Percentiles rank a stretch among this genome's conserved stretches.
These are phyloP conservation scores for Parastagonospora avenae DNA, from an alignment of 2,329 filamentous ascomycete genomes.

Conservation along the genomic window DNA sequence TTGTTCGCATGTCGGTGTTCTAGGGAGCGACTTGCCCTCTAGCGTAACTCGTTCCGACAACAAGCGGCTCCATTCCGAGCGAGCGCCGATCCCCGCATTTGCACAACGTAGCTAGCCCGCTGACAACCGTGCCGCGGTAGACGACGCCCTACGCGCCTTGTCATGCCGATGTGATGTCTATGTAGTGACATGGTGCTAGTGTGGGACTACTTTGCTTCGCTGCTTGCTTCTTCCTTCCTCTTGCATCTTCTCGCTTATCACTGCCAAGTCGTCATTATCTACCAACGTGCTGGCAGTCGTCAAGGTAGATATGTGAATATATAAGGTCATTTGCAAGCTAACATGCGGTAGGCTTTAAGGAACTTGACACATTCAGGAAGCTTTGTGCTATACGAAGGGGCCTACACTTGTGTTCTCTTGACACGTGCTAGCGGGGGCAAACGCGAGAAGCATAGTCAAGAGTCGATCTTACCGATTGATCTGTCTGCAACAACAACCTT, in stretches of 20 bases:
- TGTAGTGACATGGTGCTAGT: not conserved
- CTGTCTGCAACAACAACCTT: too few relatives aligned
- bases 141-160: conserved; percentile 13
- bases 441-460: too few relatives aligned
- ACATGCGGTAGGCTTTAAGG: too few relatives aligned
- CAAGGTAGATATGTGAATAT: not conserved
- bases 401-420: too few relatives aligned
- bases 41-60: not conserved
- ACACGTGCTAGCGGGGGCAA: too few relatives aligned
- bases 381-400: too few relatives aligned
- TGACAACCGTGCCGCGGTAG: conserved; percentile 24
- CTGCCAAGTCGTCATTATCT: not conserved
- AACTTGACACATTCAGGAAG: too few relatives aligned
- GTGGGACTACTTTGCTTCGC: not conserved
- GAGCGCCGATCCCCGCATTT: conserved; percentile 10
- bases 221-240: not conserved
- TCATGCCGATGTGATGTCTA: not conserved
- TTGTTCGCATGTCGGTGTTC: not conserved
- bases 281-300: not conserved
- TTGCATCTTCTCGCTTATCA: not conserved
- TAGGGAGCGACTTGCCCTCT: not conserved
- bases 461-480: too few relatives aligned
- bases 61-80: conserved; percentile 3
- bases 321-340: too few relatives aligned
- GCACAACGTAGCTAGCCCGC: conserved; percentile 13